Conservation (phyloP, 345 rosid species). For the Salix viminalis region DNA sequence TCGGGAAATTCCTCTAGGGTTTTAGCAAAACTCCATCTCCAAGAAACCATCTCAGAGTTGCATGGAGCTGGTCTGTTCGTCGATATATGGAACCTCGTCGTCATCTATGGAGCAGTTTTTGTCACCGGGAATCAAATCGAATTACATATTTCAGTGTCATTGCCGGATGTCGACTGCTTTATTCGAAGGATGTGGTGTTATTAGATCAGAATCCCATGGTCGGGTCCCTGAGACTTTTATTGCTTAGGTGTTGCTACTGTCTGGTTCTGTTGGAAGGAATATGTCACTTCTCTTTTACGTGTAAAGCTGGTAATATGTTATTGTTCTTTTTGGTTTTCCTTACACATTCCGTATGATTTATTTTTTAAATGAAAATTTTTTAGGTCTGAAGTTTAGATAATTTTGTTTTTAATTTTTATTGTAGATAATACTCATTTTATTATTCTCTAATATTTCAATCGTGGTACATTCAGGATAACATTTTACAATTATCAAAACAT, state of each 20-base stretch:
- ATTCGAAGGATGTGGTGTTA: background rate
- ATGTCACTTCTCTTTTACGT: background rate
- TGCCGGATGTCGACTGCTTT: background rate
- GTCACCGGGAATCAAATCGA: constrained; percentile 8
- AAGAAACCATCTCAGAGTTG: constrained; percentile 18
- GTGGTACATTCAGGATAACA: background rate
- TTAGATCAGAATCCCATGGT: constrained; percentile 18
- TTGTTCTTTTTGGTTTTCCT: background rate
- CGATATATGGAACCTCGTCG: background rate
- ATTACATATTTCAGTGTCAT: background rate
- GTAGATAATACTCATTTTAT: too few relatives aligned
- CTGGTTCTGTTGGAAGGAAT: constrained; percentile 16
- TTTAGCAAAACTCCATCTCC: constrained; percentile 36
- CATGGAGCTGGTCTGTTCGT: background rate
- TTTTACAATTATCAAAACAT: background rate
- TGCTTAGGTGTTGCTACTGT: constrained; percentile 24
- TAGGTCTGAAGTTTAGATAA: too few relatives aligned
- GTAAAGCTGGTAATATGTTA: background rate
- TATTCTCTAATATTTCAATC: too few relatives aligned
- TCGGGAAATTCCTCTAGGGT: constrained; percentile 20
- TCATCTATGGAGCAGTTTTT: background rate
- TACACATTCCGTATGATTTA: background rate
- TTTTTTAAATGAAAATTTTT: too few relatives aligned
- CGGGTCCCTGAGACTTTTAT: constrained; percentile 10
- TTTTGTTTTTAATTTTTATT: too few relatives aligned